Evolutionary conservation across 805 yeast species (phyloP).

Genomic region (Blastobotrys muscicola): DNA sequence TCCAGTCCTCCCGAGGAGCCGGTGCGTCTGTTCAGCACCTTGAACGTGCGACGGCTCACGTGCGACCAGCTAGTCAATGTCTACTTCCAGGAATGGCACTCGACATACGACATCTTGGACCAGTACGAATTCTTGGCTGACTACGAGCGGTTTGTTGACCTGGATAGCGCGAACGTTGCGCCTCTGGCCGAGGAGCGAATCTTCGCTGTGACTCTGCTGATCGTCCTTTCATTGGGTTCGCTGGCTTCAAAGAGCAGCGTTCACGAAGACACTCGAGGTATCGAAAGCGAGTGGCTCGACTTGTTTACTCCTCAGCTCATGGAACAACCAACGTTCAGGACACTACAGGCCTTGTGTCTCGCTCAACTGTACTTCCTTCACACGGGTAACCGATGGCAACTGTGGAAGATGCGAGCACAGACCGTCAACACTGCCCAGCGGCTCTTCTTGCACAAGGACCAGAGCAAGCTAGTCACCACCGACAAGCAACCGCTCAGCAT

Average conservation of each 20-base stretch:
- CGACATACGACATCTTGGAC: conserved; percentile 58
- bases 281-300: conserved; percentile 20
- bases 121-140: conserved; percentile 55
- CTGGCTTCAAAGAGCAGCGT: conserved; percentile 7
- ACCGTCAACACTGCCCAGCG: conserved; percentile 80
- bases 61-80: conserved; percentile 59
- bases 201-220: conserved; percentile 20
- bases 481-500: conserved; percentile 55
- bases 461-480: conserved; percentile 42
- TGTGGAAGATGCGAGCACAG: conserved; percentile 68
- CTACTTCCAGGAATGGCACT: conserved; percentile 74
- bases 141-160: conserved; percentile 36
- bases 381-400: conserved; percentile 61
- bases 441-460: conserved; percentile 75
- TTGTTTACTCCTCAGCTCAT: conserved; percentile 10
- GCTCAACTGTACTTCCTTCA: conserved; percentile 63
- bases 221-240: conserved; percentile 24
- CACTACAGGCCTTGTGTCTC: conserved; percentile 54
- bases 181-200: conserved; percentile 1
- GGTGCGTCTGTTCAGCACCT: conserved; percentile 3
- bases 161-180: conserved; percentile 2
- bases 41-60: conserved; percentile 40
- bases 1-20: too few relatives aligned
- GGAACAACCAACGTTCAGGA: conserved; percentile 15
- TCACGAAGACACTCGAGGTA: conserved; percentile 4